These are phyloP conservation scores for Pseudopyricularia cyperi DNA, from an alignment of 2,329 filamentous ascomycete genomes.

Conservation along the genomic window DNA sequence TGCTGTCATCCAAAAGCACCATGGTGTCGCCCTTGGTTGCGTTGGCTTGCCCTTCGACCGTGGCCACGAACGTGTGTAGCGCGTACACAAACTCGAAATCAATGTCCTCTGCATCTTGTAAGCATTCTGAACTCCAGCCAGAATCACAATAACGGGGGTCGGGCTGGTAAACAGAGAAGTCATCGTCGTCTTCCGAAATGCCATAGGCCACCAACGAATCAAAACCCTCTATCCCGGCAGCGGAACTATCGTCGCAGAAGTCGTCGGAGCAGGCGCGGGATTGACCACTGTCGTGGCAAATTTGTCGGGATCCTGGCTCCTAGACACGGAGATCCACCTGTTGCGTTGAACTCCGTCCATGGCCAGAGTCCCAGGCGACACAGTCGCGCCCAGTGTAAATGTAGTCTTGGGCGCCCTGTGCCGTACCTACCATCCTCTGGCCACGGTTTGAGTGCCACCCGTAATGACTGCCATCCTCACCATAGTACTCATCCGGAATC, in stretches of 20 bases:
- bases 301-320: neutral
- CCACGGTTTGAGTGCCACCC: neutral
- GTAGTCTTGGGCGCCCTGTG: neutral
- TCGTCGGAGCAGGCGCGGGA: neutral
- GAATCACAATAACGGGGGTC: constrained; percentile 55
- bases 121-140: constrained; percentile 69
- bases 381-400: too few relatives aligned
- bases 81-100: constrained; percentile 99
- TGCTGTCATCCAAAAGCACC: constrained; percentile 95
- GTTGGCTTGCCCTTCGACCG: constrained; percentile 95
- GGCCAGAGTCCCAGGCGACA: neutral
- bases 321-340: neutral
- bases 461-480: neutral
- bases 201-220: constrained; percentile 1
- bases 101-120: constrained; percentile 93
- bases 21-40: constrained; percentile 97
- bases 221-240: neutral
- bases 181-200: constrained; percentile 15
- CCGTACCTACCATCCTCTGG: neutral
- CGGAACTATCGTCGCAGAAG: neutral
- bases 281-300: neutral
- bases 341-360: neutral
- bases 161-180: constrained; percentile 36
- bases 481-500: neutral
- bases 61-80: constrained; percentile 92